A percentile compares a stretch with the other conserved stretches of the same genome.
Conservation (phyloP, 2,329 filamentous ascomycete species). For the Exophiala mesophila region DNA sequence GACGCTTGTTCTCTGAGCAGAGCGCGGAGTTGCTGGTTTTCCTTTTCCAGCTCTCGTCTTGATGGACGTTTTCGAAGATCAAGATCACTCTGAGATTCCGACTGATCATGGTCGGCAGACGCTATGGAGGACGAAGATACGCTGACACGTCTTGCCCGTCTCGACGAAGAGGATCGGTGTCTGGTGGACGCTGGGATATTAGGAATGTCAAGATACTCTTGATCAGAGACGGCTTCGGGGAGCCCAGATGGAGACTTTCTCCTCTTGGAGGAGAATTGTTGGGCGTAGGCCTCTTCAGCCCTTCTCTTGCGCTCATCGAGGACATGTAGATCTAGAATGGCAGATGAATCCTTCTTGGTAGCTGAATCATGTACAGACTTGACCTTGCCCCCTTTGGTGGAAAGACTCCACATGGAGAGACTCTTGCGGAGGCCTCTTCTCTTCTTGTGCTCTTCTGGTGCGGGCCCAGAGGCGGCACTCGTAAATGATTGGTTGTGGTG, state of each 20-base stretch:
- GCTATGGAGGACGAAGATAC: constrained; percentile 4
- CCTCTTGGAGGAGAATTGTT: constrained; percentile 26
- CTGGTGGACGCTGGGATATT: neutral
- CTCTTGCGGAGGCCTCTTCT: constrained; percentile 25
- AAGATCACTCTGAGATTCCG: constrained; percentile 12
- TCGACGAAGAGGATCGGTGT: constrained; percentile 2
- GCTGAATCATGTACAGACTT: constrained; percentile 6
- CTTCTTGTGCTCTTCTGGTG: constrained; percentile 12
- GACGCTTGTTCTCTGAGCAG: constrained; percentile 20
- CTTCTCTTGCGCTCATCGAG: constrained; percentile 27
- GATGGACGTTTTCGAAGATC: constrained; percentile 23
- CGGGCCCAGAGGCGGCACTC: constrained; percentile 1
- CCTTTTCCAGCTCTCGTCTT: constrained; percentile 24
- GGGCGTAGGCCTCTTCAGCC: constrained; percentile 25
- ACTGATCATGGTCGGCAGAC: constrained; percentile 6
- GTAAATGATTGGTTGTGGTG: neutral
- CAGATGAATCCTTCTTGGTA: neutral
- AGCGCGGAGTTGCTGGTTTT: constrained; percentile 26
- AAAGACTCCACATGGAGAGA: constrained; percentile 25
- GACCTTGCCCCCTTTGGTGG: constrained; percentile 13
- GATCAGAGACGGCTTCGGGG: constrained; percentile 1
- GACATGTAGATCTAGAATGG: constrained; percentile 9
- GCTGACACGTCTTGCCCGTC: neutral
- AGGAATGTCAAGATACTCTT: neutral
- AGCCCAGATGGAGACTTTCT: constrained; percentile 18